Base-by-base conservation (phyloP, 1,139 yeast species). In the Blastobotrys capitulatus region DNA sequence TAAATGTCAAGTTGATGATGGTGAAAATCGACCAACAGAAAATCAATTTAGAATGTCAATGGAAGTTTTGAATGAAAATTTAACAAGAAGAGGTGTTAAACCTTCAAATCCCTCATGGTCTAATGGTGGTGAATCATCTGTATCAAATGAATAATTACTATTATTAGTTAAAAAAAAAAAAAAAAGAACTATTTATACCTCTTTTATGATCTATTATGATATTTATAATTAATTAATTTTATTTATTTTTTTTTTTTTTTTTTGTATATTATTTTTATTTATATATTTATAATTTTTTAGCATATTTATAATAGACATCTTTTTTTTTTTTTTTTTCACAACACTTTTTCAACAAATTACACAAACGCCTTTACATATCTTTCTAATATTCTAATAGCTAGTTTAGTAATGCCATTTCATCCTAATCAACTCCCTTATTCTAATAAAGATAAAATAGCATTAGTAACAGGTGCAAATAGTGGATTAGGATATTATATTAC, bases 401-500 rank as follows among this genome's bases (percentile, higher is more conserved):
- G 12, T 12, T 13, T n/a, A 35, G 10, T 19, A 22, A 38, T 25
- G 37, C 45, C 20, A 18, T 47, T 47, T 26, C 40, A 52, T 45
- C 64, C 64, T 13, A 47, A 54, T 42, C 46, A 54, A 3, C 53
- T 61, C 31, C 64, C 65, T 2, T 61, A 51, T 49, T 49, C 50
- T 42, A 52, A 56, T 40, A 60, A 59, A 6, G 29, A 44, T 4
- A 40, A 42, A n/a, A 82, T 84, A 2, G 89, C 84, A 0, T 66
- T 86, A 6, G 79, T 87, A 29, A 83, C 94, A 0, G 95, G 95
- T 1, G 95, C 89, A 6, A 85, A 83, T 60, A 75, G 83, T 42
- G 95, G 95, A 0, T 75, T 86, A 20, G 96, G 96, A 4, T 86
- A 81, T 74, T 84, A 72, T 63, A 83, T 94, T 0, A 86, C 78